Evolutionary conservation across 176 grass and related monocot genomes (phyloP).

Genomic region (Bonia amplexicaulis): DNA sequence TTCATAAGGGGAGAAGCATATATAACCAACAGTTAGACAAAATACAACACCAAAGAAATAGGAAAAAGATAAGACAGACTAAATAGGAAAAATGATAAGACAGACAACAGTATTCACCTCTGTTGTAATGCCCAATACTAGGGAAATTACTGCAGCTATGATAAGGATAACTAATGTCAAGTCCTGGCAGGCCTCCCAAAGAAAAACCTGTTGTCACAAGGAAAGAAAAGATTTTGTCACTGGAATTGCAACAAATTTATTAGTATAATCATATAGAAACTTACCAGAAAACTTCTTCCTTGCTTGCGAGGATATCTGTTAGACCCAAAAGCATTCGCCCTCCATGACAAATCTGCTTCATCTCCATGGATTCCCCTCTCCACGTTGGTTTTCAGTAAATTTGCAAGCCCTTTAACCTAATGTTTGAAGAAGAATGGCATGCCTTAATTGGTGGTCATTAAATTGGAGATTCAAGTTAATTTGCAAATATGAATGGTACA

Average conservation of each 20-base stretch:
- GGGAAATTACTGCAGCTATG: constrained; percentile 70
- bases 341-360: constrained; percentile 70
- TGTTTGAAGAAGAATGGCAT: constrained; percentile 35
- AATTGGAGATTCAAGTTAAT: constrained; percentile 13
- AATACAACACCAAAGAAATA: background rate
- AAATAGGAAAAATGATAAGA: background rate
- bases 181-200: constrained; percentile 95
- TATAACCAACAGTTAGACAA: background rate
- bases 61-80: background rate
- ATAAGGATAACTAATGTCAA: constrained; percentile 91
- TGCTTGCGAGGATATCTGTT: constrained; percentile 95
- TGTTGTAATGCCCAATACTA: constrained; percentile 82
- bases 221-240: background rate
- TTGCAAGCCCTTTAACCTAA: constrained; percentile 68
- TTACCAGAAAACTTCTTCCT: constrained; percentile 83
- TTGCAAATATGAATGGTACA: constrained; percentile 35
- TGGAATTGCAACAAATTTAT: constrained; percentile 11
- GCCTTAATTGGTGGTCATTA: constrained; percentile 21
- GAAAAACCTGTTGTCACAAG: constrained; percentile 62
- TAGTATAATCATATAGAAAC: constrained; percentile 11
- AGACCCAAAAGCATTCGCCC: constrained; percentile 64
- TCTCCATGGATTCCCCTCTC: constrained; percentile 69
- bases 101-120: constrained; percentile 52
- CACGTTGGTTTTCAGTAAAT: constrained; percentile 68
- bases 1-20: background rate